phyloP scores from a whole-genome alignment of 768 basidiomycete species.

The Psilocybe subaeruginosa region DNA sequence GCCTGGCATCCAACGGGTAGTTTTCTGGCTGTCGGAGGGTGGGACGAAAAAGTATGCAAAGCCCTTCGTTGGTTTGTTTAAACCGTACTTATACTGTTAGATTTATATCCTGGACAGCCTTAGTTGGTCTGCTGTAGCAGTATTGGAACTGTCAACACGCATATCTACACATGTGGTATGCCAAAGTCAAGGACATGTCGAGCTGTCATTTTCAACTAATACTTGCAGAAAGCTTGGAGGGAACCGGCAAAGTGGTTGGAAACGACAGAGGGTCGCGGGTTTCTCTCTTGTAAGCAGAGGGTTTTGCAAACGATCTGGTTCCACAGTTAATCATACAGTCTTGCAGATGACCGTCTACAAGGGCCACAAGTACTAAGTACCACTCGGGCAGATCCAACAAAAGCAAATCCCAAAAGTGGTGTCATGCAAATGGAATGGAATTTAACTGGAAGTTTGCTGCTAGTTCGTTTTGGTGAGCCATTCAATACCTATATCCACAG shows the following conservation, averaged over 20 bases:
- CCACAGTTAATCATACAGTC: background rate
- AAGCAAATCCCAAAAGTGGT: slow-evolving; percentile 68
- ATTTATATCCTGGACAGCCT: slow-evolving; percentile 75
- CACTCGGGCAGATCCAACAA: slow-evolving; percentile 58
- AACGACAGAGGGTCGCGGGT: slow-evolving; percentile 81
- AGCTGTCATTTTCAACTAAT: background rate
- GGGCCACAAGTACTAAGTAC: slow-evolving; percentile 56
- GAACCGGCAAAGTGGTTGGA: slow-evolving; percentile 88
- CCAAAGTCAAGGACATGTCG: slow-evolving; percentile 8
- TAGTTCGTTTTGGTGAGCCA: slow-evolving; percentile 71
- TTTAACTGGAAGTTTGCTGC: slow-evolving; percentile 68
- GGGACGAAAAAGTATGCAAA: slow-evolving; percentile 79
- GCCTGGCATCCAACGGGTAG: slow-evolving; percentile 87
- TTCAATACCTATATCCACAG: background rate
- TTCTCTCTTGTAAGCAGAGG: slow-evolving; percentile 72
- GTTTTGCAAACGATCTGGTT: background rate
- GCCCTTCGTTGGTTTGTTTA: background rate
- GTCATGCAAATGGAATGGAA: slow-evolving; percentile 82
- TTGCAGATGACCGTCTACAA: slow-evolving; percentile 64
- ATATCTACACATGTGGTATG: slow-evolving; percentile 62
- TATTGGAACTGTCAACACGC: slow-evolving; percentile 63
- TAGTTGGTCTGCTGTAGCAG: slow-evolving; percentile 71
- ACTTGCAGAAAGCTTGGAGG: slow-evolving; percentile 73
- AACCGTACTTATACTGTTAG: slow-evolving; percentile 37
- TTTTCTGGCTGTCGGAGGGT: slow-evolving; percentile 83